A percentile compares a stretch with the other conserved stretches of the same genome.
Conservation (phyloP, 345 rosid genomes). For the Syzygium aqueum region DNA sequence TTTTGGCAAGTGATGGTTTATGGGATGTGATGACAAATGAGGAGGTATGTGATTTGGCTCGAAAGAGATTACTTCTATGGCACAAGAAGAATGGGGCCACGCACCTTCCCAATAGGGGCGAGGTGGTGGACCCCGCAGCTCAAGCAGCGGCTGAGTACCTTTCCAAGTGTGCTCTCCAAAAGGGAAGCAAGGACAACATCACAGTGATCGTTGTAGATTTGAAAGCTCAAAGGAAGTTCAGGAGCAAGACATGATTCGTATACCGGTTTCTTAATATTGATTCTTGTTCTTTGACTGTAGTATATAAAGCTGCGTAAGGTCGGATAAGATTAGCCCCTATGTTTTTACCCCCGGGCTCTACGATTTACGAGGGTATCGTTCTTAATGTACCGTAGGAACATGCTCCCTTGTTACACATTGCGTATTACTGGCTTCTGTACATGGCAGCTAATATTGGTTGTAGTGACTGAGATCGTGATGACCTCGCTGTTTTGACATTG, state of each 20-base stretch:
- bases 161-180: slow-evolving; percentile 66
- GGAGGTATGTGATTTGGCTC: slow-evolving; percentile 86
- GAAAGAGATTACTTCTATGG: slow-evolving; percentile 76
- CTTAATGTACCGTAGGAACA: slow-evolving; percentile 11
- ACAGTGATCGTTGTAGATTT: slow-evolving; percentile 77
- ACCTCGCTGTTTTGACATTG: not conserved
- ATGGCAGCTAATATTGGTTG: not conserved
- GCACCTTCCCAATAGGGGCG: slow-evolving; percentile 36
- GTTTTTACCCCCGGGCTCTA: slow-evolving; percentile 26
- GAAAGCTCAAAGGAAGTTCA: slow-evolving; percentile 90
- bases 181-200: slow-evolving; percentile 90
- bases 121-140: slow-evolving; percentile 64
- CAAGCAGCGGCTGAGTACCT: slow-evolving; percentile 92
- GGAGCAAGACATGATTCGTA: slow-evolving; percentile 44
- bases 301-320: slow-evolving; percentile 1
- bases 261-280: not conserved
- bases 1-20: slow-evolving; percentile 86
- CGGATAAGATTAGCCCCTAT: slow-evolving; percentile 10
- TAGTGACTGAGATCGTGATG: not conserved
- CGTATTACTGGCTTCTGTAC: not conserved
- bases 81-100: slow-evolving; percentile 65
- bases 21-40: slow-evolving; percentile 97
- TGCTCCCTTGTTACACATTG: not conserved
- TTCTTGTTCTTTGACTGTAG: not conserved
- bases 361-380: slow-evolving; percentile 7